A percentile compares a stretch with the other conserved stretches of the same genome.
Evolutionary conservation across 495 filamentous ascomycete genomes (phyloP).

Genomic region (Hyaloscypha bicolor): DNA sequence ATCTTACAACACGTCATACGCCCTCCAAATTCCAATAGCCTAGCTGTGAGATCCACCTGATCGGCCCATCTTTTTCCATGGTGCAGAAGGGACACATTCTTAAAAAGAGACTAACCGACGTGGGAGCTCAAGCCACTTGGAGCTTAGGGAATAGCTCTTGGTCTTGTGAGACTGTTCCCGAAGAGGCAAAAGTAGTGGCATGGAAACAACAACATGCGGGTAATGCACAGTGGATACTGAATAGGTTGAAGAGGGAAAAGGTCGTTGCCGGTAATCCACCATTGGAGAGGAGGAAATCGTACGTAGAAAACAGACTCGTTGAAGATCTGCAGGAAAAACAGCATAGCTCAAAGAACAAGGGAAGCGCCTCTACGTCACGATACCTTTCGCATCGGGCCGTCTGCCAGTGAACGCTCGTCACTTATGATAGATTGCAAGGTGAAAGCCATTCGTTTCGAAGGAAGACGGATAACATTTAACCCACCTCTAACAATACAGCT

Average conservation of each 20-base stretch:
- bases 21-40: neutral
- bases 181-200: too few species aligned
- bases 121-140: too few species aligned
- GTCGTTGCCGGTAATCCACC: too few species aligned
- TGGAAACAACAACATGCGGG: too few species aligned
- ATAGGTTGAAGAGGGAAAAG: too few species aligned
- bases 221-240: too few species aligned
- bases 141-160: too few species aligned
- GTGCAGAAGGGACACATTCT: too few species aligned
- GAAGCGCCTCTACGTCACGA: neutral
- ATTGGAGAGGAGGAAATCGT: too few species aligned
- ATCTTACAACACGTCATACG: neutral
- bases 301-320: too few species aligned
- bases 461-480: neutral
- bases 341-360: neutral
- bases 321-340: neutral
- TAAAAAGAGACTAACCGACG: too few species aligned
- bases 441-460: neutral
- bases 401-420: neutral
- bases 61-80: neutral
- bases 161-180: too few species aligned
- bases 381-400: neutral
- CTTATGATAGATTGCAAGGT: neutral
- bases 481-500: slow-evolving; percentile 5
- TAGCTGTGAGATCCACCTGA: neutral